Base-by-base conservation (phyloP, 225 moss, liverwort and hornwort species). In the Marchantia polymorpha region DNA sequence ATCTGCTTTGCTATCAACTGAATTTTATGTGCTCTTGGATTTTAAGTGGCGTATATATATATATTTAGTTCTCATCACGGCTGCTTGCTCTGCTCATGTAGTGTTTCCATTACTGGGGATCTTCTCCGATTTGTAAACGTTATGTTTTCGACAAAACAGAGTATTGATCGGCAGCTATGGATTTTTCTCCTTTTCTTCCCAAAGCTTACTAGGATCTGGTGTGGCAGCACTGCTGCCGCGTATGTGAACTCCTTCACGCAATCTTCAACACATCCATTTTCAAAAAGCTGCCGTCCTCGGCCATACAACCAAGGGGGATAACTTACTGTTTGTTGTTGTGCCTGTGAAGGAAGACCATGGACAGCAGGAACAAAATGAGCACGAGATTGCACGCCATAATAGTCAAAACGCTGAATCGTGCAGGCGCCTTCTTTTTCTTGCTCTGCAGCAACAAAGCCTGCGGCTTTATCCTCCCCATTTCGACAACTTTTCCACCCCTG, bases 381-480 rank as follows among this genome's bases (percentile, higher is more conserved):
- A 91, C 90, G 50, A 91, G 78, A 25, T 84, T 86, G 76, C 90
- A 85, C 55, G 88, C 88, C 29, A 86, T 90, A 26, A 96, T 75
- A 0, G 86, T 88, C 14, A 83, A 86, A 27, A 89, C 71, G 80
- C 89, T 92, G 54, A 90, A 70, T 55, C 86, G 81, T 25, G 88
- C 85, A 11, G 92, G 94, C 0, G 79, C 90, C 68, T 92, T 96
- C 90, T 91, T 91, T 78, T 80, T 90, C 85, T 92, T 94, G 67
- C 90, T 94, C 74, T 91, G 90, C 77, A 87, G 86, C 81, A 96
- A 69, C 85, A 96, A 85, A 46, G 73, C 87, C 61, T 88, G 86
- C 9, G 92, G 94, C 69, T 92, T 92, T 77, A 94, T 81, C 77
- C 90, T 91, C 80, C 84, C 90, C 92, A 94, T 96, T 76, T 64